Evolutionary conservation across 129 eudicot genomes (phyloP).

Genomic region (Artemisia annua): DNA sequence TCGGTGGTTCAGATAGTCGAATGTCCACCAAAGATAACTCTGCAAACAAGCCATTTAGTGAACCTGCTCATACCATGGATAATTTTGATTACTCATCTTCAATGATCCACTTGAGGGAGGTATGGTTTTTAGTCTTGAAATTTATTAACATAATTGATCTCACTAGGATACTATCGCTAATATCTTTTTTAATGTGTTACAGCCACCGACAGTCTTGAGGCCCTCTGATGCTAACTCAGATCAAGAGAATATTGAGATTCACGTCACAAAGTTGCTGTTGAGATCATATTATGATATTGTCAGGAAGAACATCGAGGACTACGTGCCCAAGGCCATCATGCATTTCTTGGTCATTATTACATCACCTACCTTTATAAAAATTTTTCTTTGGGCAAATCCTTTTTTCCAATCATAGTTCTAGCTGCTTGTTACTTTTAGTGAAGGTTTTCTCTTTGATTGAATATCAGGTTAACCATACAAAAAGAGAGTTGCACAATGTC

Average conservation of each 20-base stretch:
- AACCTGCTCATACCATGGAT: conserved; percentile 62
- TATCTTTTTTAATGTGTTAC: conserved; percentile 18
- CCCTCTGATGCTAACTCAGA: conserved; percentile 85
- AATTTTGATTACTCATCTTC: conserved; percentile 59
- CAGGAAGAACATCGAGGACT: conserved; percentile 93
- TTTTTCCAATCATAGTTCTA: neutral
- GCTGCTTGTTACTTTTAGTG: neutral
- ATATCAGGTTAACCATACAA: conserved; percentile 88
- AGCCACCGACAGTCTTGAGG: conserved; percentile 93
- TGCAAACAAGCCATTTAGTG: conserved; percentile 59
- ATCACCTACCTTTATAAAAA: neutral
- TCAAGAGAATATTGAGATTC: conserved; percentile 74
- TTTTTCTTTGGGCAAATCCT: too few species aligned
- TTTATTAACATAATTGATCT: neutral
- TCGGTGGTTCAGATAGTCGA: conserved; percentile 74
- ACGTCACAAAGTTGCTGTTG: conserved; percentile 65
- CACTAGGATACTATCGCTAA: conserved; percentile 2
- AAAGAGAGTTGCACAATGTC: conserved; percentile 92
- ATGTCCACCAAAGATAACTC: conserved; percentile 61
- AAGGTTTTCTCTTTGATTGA: neutral
- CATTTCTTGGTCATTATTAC: conserved; percentile 77
- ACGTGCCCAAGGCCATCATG: conserved; percentile 96
- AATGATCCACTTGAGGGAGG: conserved; percentile 85
- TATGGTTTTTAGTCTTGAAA: conserved; percentile 15
- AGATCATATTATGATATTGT: conserved; percentile 97